phyloP scores from a whole-genome alignment of 495 filamentous ascomycete genomes.

The Penicillium bovifimosum region DNA sequence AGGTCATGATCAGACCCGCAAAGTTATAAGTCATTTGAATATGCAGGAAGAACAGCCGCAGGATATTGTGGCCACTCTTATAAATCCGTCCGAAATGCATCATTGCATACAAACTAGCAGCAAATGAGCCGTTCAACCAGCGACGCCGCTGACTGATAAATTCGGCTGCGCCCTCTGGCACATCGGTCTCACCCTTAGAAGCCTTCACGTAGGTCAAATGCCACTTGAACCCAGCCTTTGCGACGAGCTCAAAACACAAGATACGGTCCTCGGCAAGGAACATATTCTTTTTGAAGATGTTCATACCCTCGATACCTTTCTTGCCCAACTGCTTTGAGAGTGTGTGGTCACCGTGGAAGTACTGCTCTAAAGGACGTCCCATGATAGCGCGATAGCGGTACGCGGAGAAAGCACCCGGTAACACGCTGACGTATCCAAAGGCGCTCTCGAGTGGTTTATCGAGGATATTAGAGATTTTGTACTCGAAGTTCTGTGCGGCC shows the following conservation, averaged over 20 bases:
- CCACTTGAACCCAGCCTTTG: slow-evolving; percentile 97
- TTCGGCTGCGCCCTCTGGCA: slow-evolving; percentile 90
- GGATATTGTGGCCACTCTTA: slow-evolving; percentile 88
- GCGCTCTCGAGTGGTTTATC: slow-evolving; percentile 97
- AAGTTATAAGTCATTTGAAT: slow-evolving; percentile 92
- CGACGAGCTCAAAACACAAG: slow-evolving; percentile 96
- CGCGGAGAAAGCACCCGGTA: slow-evolving; percentile 96
- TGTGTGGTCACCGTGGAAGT: slow-evolving; percentile 98
- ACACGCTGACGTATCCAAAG: slow-evolving; percentile 94
- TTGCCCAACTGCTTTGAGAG: slow-evolving; percentile 87
- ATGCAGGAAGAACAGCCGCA: slow-evolving; percentile 96
- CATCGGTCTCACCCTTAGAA: slow-evolving; percentile 97
- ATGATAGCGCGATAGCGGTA: slow-evolving; percentile 97
- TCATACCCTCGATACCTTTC: slow-evolving; percentile 99
- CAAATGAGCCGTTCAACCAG: slow-evolving; percentile 98
- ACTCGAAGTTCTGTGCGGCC: slow-evolving; percentile 97
- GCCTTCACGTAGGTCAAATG: slow-evolving; percentile 97
- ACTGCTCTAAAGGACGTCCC: slow-evolving; percentile 94
- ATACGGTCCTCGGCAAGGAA: slow-evolving; percentile 99
- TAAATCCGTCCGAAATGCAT: slow-evolving; percentile 99
- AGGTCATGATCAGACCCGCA: slow-evolving; percentile 80
- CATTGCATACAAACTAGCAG: slow-evolving; percentile 89
- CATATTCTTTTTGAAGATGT: slow-evolving; percentile 99
- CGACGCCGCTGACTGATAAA: slow-evolving; percentile 94
- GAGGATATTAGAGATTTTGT: slow-evolving; percentile 98